A percentile compares a stretch with the other conserved stretches of the same genome.
phyloP scores from a whole-genome alignment of 164 flowering plant species.

The Nymphaea thermarum region DNA sequence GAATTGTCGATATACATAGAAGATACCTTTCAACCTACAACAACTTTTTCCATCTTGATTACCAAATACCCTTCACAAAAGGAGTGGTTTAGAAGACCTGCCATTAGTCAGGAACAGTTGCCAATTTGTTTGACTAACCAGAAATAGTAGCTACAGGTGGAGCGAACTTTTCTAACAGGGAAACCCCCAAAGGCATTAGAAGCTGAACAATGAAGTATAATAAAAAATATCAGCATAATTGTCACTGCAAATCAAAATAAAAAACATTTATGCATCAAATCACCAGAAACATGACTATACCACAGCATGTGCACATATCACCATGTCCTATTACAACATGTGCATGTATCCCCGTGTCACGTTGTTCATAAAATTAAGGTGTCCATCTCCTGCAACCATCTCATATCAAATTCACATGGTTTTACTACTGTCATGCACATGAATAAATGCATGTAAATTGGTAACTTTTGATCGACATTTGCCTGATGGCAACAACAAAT shows the following conservation, averaged over 20 bases:
- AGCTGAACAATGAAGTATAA: slow-evolving; percentile 33
- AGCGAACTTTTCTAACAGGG: slow-evolving; percentile 79
- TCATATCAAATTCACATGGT: no score
- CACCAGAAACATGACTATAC: no score
- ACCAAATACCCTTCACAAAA: slow-evolving; percentile 80
- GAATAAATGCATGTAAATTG: no score
- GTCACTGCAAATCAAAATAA: neutral
- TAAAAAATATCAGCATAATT: neutral
- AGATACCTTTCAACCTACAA: slow-evolving; percentile 35
- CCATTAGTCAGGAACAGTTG: slow-evolving; percentile 92
- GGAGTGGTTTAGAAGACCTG: slow-evolving; percentile 66
- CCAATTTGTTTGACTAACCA: slow-evolving; percentile 75
- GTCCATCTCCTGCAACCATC: no score
- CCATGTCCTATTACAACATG: no score
- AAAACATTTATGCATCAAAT: neutral
- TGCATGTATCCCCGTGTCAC: no score
- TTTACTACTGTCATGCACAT: no score
- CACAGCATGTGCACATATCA: no score
- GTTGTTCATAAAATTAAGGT: no score
- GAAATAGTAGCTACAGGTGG: slow-evolving; percentile 59
- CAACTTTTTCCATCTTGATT: slow-evolving; percentile 76
- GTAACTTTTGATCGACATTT: no score
- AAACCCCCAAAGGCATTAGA: slow-evolving; percentile 80
- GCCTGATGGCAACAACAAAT: no score
- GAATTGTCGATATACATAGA: neutral